phyloP scores from a whole-genome alignment of 768 basidiomycete genomes.

The Hirschioporus abietinus region DNA sequence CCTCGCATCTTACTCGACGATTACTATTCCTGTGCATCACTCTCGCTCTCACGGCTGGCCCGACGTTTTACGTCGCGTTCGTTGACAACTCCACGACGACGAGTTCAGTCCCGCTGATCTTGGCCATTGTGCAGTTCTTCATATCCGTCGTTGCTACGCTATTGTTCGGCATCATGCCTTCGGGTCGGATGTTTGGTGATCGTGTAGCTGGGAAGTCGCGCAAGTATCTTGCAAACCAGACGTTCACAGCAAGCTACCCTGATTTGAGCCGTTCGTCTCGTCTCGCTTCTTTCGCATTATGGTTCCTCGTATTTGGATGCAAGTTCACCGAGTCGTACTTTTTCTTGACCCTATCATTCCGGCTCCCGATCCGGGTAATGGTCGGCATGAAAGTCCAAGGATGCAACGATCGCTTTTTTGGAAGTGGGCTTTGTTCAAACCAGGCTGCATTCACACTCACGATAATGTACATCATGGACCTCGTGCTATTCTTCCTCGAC shows the following conservation, averaged over 20 bases:
- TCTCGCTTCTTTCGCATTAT: conserved; percentile 74
- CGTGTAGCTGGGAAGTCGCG: conserved; percentile 91
- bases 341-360: conserved; percentile 93
- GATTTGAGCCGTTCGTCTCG: conserved; percentile 56
- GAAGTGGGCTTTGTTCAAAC: conserved; percentile 77
- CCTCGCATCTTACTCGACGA: conserved; percentile 90
- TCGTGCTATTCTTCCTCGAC: conserved; percentile 96
- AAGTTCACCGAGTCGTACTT: conserved; percentile 98
- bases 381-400: conserved; percentile 93
- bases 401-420: conserved; percentile 85
- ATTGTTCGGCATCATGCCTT: conserved; percentile 88
- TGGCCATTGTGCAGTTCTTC: conserved; percentile 95
- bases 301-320: conserved; percentile 93
- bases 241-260: conserved; percentile 96
- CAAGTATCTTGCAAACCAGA: conserved; percentile 97
- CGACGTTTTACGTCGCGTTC: conserved; percentile 91
- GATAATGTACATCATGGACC: conserved; percentile 99
- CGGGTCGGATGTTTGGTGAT: conserved; percentile 98
- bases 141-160: conserved; percentile 84
- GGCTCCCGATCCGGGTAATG: conserved; percentile 91
- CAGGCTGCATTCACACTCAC: conserved; percentile 94
- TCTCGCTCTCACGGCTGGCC: conserved; percentile 85
- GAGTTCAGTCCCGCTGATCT: conserved; percentile 75
- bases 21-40: conserved; percentile 86
- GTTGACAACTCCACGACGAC: conserved; percentile 58